Base-by-base conservation (phyloP, 2,329 filamentous ascomycete genomes). In the Fusarium setosum region DNA sequence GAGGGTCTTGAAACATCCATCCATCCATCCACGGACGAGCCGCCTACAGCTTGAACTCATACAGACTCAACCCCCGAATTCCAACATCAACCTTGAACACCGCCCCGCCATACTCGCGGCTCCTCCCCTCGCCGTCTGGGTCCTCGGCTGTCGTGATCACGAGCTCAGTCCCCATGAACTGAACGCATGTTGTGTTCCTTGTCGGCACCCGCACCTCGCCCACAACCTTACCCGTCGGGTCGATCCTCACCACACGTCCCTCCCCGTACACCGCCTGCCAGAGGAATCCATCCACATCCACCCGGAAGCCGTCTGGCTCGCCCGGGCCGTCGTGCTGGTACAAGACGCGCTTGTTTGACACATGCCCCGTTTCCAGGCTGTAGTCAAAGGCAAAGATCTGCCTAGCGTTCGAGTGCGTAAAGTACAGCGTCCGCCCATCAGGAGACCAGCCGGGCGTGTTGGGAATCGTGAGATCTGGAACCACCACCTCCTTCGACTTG, bases 201-300 rank as follows among this genome's bases (percentile, higher is more conserved):
- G 94, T 96, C 5, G 94, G 93, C 66, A 96, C 81, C 55, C 81
- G 84, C 65, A 97, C 84, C 79, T 93, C 87, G 7, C 92, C 93
- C 6, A 94, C 82, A 26, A 97, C 79, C 71, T 89, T 81, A 4
- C 93, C 93, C 49, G 85, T 77, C 5, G 89, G 87, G 45, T 86
- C 88, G 72, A 97, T 90, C 75, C 91, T 88, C 67, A 97, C 80
- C 21, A 97, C 92, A 61, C 88, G 86, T 59, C 86, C 83, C 63
- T 91, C 92, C 53, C 93, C 93, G 74, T 93, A 96, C n/a, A 96
- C 83, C 8, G 93, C 92, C 62, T 92, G 90, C 94, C 95, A 97
- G 72, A 97, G 84, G 80, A 91, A 90, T n/a, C 93, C 94, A 54
- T 96, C 88, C 40, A 85, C 86, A 74, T 97, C 94, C 72, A 96